These are phyloP conservation scores for Chlorella sp. DNA, from an alignment of 139 green algal genomes.

Conservation along the genomic window DNA sequence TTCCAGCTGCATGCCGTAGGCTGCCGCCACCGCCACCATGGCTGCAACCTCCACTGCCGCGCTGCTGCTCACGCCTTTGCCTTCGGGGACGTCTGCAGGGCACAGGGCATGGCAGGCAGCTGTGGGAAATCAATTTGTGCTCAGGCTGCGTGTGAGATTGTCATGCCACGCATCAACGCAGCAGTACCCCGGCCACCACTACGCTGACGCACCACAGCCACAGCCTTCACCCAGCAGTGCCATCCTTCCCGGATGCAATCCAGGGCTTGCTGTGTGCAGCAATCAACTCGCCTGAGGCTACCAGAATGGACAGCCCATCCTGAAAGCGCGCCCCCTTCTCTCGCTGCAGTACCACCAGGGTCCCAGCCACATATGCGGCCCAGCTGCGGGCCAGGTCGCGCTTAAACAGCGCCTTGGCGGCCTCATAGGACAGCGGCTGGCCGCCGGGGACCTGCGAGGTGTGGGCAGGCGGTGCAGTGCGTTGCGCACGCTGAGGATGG, in stretches of 20 bases:
- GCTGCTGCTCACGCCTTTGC: slow-evolving; percentile 90
- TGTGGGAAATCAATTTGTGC: not conserved
- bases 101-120: not conserved
- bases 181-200: not conserved
- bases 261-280: not conserved
- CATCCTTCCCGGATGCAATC: too few relatives aligned
- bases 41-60: slow-evolving; percentile 93
- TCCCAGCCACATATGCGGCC: slow-evolving; percentile 91
- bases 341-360: slow-evolving; percentile 81
- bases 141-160: not conserved
- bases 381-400: slow-evolving; percentile 65
- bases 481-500: not conserved
- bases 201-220: not conserved
- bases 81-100: slow-evolving; percentile 85
- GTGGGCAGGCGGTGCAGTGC: not conserved
- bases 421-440: slow-evolving; percentile 63
- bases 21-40: slow-evolving; percentile 76
- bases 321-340: slow-evolving; percentile 61
- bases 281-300: slow-evolving; percentile 38
- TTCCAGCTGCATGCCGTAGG: slow-evolving; percentile 54
- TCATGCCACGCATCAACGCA: too few relatives aligned
- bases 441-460: slow-evolving; percentile 26
- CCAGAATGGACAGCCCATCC: slow-evolving; percentile 67
- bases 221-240: too few relatives aligned
- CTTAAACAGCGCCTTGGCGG: slow-evolving; percentile 64